phyloP scores from a whole-genome alignment of 345 rosid species.

The Heritiera fomes region DNA sequence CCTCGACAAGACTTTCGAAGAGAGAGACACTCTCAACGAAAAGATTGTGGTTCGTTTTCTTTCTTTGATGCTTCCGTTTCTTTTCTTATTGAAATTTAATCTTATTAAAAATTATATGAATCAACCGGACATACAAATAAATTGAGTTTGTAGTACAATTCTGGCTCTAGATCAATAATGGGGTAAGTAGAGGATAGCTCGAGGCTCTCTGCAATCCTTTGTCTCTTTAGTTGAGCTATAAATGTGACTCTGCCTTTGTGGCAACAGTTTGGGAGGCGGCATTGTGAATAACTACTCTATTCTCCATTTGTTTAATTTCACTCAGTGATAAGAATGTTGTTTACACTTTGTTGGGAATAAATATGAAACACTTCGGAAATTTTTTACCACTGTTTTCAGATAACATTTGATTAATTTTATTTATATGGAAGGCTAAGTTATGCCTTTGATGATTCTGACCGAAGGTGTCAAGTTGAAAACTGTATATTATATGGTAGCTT shows the following conservation, averaged over 20 bases:
- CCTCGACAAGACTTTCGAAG: constrained; percentile 96
- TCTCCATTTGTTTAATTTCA: not conserved
- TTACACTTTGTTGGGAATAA: not conserved
- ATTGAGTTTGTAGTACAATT: not conserved
- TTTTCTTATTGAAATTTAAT: not conserved
- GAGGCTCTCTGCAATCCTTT: not conserved
- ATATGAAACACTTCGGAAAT: not conserved
- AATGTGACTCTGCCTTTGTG: not conserved
- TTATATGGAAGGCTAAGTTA: not conserved
- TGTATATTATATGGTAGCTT: not conserved
- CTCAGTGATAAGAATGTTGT: not conserved
- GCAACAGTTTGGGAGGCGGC: not conserved
- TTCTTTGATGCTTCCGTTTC: not conserved
- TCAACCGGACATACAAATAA: not conserved
- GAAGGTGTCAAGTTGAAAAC: not conserved
- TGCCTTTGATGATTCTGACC: not conserved
- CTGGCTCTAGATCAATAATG: not conserved
- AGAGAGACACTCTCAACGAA: constrained; percentile 84
- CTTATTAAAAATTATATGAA: not conserved
- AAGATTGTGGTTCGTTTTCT: constrained; percentile 79
- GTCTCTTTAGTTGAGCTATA: not conserved
- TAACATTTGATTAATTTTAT: not conserved
- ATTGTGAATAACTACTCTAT: constrained; percentile 2
- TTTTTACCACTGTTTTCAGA: not conserved
- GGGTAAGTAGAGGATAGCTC: not conserved